Base-by-base conservation (phyloP, 306 rosid genomes). In the Cucurbita argyrosperma region DNA sequence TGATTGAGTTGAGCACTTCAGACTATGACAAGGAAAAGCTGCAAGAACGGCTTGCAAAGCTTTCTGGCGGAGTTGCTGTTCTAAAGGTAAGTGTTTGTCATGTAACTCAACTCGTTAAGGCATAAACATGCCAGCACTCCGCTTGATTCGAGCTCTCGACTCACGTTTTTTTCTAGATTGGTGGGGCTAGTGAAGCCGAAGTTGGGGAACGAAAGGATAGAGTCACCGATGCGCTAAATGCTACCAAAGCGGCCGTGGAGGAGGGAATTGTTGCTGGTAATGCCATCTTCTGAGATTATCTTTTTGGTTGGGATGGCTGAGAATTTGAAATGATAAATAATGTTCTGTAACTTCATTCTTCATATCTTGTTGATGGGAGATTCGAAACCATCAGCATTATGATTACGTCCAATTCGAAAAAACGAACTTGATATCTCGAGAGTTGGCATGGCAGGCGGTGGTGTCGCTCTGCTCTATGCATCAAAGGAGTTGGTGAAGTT, bases 211-310 rank as follows among this genome's bases (percentile, higher is more conserved):
- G 79, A 72, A 83, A 86, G 81, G 85, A 86, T 54, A 86, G 87
- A 75, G 89, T 86, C 16, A 86, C 81, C 9, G 89, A 86, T 77
- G 89, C 89, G 19, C 63, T 83, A 56, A 86, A 86, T 72, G 87
- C 89, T 62, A 86, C 89, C 54, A 83, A 79, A 78, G 89, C 89
- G 16, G 85, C 87, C 21, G 89, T 86, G 19, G 89, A 86, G 77
- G 89, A 86, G 79, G 87, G 89, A 55, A 86, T 81, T 71, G 85
- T 81, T 8, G 82, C 85, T 16, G 89, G 85, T 86, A 72, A 72
- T 42, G 35, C 53, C 15, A 43, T 11, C 72, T 43, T 66, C 38
- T 43, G 38, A 66, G 9, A 45, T 16, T 61, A 61, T 39, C 21
- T 43, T 66, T 37, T 35, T 61, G n/a, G 37, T 61, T 35, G 46